These are phyloP conservation scores for Chytridium lagenaria DNA, from an alignment of 371 early-diverging fungal genomes.

Conservation along the genomic window DNA sequence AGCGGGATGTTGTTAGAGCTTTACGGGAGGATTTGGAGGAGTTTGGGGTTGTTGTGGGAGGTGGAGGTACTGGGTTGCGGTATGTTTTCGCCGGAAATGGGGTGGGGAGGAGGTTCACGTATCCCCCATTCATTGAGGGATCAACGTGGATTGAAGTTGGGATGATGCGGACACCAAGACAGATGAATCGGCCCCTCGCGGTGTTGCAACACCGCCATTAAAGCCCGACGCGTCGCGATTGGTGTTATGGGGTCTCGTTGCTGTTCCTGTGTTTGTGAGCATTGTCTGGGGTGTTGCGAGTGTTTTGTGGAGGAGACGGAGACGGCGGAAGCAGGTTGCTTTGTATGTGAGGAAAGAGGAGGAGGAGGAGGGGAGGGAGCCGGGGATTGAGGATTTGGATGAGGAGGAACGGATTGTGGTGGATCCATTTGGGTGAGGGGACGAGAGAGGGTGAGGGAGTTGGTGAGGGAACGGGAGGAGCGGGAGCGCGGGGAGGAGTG, in stretches of 20 bases:
- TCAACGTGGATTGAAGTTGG: no score
- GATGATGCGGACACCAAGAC: no score
- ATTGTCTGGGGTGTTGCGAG: neutral
- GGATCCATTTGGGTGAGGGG: conserved; percentile 1
- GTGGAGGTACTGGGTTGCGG: neutral
- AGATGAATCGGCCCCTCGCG: no score
- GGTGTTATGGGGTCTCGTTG: neutral
- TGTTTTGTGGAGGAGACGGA: neutral
- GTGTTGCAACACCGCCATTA: neutral
- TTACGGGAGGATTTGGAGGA: neutral
- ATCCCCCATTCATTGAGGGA: no score
- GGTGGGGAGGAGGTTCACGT: no score
- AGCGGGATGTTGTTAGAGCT: neutral
- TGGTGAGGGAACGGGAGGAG: neutral
- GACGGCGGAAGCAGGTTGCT: neutral
- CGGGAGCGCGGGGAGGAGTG: neutral
- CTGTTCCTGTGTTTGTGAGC: neutral
- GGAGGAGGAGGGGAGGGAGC: neutral
- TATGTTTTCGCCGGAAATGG: conserved; percentile 2
- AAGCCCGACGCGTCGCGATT: neutral
- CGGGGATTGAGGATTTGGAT: conserved; percentile 7
- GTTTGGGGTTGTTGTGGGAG: neutral
- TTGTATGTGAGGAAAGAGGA: neutral
- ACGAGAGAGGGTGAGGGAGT: neutral
- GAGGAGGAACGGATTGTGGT: neutral